phyloP scores from a whole-genome alignment of 1,284 basidiomycete genomes.

The Cryptococcus sp. region DNA sequence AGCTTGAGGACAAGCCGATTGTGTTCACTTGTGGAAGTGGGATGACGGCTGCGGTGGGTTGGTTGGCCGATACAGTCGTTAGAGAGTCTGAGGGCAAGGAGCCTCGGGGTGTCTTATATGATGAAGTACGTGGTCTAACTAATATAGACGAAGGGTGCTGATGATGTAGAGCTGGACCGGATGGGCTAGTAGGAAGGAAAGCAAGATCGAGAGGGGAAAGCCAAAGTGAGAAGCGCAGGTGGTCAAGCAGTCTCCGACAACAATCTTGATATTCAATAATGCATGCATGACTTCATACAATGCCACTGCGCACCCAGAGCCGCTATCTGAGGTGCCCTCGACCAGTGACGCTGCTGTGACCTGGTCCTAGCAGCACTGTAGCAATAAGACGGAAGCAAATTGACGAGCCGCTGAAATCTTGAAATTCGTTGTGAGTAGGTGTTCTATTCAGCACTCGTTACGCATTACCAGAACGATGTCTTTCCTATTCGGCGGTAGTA shows the following conservation, averaged over 20 bases:
- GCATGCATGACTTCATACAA: no score
- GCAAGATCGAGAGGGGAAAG: conserved; percentile 15
- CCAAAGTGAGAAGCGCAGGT: not conserved
- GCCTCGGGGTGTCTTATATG: conserved; percentile 46
- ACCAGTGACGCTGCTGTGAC: no score
- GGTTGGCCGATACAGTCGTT: conserved; percentile 79
- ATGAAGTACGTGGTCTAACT: conserved; percentile 44
- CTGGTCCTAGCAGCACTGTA: no score
- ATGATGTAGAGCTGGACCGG: conserved; percentile 34
- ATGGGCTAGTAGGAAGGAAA: conserved; percentile 26
- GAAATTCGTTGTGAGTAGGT: not conserved
- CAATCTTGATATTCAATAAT: no score
- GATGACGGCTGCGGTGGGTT: conserved; percentile 92
- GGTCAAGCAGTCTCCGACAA: no score
- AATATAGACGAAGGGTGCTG: not conserved
- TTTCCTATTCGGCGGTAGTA: not conserved
- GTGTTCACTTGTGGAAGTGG: conserved; percentile 83
- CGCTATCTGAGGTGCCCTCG: no score
- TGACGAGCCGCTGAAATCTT: not conserved
- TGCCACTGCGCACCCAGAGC: no score
- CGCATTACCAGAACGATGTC: not conserved
- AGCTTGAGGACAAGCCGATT: conserved; percentile 59
- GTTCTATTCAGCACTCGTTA: not conserved
- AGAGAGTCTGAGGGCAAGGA: conserved; percentile 59
- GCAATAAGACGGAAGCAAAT: not conserved